Percentiles rank a stretch among this genome's conserved stretches.
These are phyloP conservation scores for Colletotrichum horii DNA, from an alignment of 2,329 filamentous ascomycete genomes.

Conservation along the genomic window DNA sequence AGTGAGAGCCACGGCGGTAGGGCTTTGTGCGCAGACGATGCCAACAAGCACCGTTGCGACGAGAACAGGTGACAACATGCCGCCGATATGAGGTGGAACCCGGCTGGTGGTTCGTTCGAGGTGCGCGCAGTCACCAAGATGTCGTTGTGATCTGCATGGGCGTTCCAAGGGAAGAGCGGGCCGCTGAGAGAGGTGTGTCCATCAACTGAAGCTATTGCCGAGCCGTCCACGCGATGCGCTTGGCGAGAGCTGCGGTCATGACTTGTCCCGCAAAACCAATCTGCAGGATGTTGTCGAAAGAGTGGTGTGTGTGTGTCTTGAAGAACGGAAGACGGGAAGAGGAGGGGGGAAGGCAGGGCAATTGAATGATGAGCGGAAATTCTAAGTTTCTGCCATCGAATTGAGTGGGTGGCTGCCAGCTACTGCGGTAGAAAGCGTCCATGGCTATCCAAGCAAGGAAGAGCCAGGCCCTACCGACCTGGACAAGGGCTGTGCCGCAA, in stretches of 20 bases:
- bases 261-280: neutral
- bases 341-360: neutral
- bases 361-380: slow-evolving; percentile 17
- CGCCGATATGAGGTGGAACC: neutral
- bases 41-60: slow-evolving; percentile 13
- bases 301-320: slow-evolving; percentile 2
- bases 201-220: slow-evolving; percentile 5
- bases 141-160: slow-evolving; percentile 14
- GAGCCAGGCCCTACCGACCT: slow-evolving; percentile 2
- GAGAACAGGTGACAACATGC: slow-evolving; percentile 6
- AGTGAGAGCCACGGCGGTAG: slow-evolving; percentile 19
- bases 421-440: slow-evolving; percentile 3
- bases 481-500: slow-evolving; percentile 18
- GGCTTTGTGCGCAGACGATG: slow-evolving; percentile 11
- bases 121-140: slow-evolving; percentile 18
- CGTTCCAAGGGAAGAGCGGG: slow-evolving; percentile 3
- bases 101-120: slow-evolving; percentile 4
- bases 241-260: neutral
- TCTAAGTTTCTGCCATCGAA: slow-evolving; percentile 9
- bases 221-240: neutral
- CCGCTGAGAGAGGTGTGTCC: neutral
- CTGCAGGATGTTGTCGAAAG: neutral
- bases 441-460: slow-evolving; percentile 3
- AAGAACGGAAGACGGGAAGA: neutral
- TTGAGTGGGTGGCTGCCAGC: slow-evolving; percentile 7